Base-by-base conservation (phyloP, 2,329 filamentous ascomycete species). In the Cercospora nicotianae region DNA sequence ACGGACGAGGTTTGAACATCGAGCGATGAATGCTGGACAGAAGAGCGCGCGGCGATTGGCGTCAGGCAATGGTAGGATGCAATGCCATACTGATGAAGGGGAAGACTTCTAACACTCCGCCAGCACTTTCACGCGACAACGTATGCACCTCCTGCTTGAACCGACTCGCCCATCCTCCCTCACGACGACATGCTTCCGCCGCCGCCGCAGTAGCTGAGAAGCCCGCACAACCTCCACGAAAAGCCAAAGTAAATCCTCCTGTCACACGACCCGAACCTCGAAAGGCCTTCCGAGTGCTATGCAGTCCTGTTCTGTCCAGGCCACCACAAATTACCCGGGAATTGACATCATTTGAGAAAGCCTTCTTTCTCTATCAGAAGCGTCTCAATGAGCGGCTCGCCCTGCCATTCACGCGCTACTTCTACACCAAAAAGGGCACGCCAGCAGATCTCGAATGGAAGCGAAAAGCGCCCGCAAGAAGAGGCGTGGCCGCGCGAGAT, bases 321-420 rank as follows among this genome's bases (percentile, higher is more conserved):
- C 88, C 95, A 59, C 95, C 95, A 6, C 84, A 96, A 67, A 85
- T 99, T 75, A 98, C 95, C 28, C 90, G 91, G 73, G 85, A 90
- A 69, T 89, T 94, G 64, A 91, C 91, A 36, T 86, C 92, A 12
- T 98, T 99, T 81, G 95, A 99, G 81, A 91, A 93, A 77, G 86
- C 94, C 71, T 98, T 91, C 82, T 97, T 91, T 85, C 93, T 99
- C 79, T 99, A 99, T 83, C 95, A 99, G 83, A 94, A 94, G 75
- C 93, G 95, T 13, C 86, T 99, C 69, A 97, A 98, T 80, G 95
- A 99, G 84, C 91, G 95, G 53, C 86, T 97, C 63, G 89, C 90
- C 20, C 86, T 95, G 4, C 92, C 94, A 1, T 99, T 98, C 80
- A 91, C 91, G 66, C 89, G 91, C 73, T 91, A 91, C 79, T 95